Evolutionary conservation across 441 rosid genomes (phyloP).

Genomic region (Daphne laureola): DNA sequence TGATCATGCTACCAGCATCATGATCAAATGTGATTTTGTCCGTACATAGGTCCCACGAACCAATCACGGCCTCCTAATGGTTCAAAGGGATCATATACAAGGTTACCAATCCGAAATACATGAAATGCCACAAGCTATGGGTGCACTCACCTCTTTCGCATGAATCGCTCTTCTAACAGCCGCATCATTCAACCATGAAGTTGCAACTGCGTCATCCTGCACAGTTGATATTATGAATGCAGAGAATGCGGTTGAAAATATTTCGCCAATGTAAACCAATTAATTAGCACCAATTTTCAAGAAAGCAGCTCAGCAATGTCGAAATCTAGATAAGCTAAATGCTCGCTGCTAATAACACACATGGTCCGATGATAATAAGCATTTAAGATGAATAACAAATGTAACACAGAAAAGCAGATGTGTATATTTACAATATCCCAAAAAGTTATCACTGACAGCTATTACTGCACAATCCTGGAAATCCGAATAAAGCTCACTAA

Average conservation of each 20-base stretch:
- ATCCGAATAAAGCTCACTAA: too few relatives aligned
- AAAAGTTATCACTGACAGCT: too few relatives aligned
- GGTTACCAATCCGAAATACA: too few relatives aligned
- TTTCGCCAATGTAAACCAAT: background rate
- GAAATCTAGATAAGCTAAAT: background rate
- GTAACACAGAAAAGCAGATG: too few relatives aligned
- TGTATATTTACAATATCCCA: too few relatives aligned
- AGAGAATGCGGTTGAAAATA: too few relatives aligned
- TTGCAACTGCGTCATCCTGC: conserved; percentile 73
- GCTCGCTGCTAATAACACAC: background rate
- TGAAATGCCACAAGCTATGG: conserved; percentile 1
- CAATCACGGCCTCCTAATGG: conserved; percentile 34
- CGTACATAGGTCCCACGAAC: conserved; percentile 56
- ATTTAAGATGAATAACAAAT: too few relatives aligned
- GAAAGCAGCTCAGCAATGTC: conserved; percentile 1
- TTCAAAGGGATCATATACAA: background rate
- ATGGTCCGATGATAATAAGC: too few relatives aligned
- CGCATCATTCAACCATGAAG: conserved; percentile 56
- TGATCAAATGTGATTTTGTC: conserved; percentile 23
- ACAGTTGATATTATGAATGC: conserved; percentile 7
- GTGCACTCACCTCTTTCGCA: conserved; percentile 43
- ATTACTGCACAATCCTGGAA: too few relatives aligned
- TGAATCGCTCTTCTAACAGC: conserved; percentile 69
- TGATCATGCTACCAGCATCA: conserved; percentile 75
- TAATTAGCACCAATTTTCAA: conserved; percentile 5